Percentiles rank a stretch among this genome's conserved stretches.
Evolutionary conservation across 345 rosid species (phyloP).

Genomic region (Eucalyptus decipiens): DNA sequence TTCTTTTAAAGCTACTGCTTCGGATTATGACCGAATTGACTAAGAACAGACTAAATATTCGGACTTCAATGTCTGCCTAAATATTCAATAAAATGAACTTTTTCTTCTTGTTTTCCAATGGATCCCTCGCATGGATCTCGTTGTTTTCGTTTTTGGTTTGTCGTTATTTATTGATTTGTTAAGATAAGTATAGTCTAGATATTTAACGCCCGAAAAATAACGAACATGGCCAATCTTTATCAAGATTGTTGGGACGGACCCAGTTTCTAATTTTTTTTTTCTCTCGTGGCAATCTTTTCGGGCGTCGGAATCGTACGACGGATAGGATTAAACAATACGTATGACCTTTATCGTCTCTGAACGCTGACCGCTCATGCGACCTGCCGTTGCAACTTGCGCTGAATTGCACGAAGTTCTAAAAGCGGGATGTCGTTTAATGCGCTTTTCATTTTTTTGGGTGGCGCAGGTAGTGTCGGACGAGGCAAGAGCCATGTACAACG

Average conservation of each 20-base stretch:
- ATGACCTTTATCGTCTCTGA: neutral
- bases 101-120: neutral
- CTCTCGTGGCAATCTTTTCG: neutral
- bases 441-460: neutral
- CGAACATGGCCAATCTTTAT: neutral
- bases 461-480: slow-evolving; percentile 63
- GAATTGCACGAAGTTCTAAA: neutral
- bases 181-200: neutral
- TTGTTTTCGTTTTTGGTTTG: neutral
- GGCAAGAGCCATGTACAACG: slow-evolving; percentile 64
- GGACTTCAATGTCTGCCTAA: neutral
- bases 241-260: neutral
- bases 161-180: neutral
- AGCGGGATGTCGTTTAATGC: neutral
- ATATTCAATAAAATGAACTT: neutral
- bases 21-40: neutral
- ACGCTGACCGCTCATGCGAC: neutral
- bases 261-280: neutral
- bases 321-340: neutral
- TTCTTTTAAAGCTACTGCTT: neutral
- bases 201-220: neutral
- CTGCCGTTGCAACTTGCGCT: neutral
- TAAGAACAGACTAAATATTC: neutral
- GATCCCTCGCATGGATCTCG: neutral
- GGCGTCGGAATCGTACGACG: neutral